Evolutionary conservation across 1,139 yeast genomes (phyloP), one percentile per base, ranked within the genome.

Genomic region (Yamadazyma spencermartinsiae): DNA sequence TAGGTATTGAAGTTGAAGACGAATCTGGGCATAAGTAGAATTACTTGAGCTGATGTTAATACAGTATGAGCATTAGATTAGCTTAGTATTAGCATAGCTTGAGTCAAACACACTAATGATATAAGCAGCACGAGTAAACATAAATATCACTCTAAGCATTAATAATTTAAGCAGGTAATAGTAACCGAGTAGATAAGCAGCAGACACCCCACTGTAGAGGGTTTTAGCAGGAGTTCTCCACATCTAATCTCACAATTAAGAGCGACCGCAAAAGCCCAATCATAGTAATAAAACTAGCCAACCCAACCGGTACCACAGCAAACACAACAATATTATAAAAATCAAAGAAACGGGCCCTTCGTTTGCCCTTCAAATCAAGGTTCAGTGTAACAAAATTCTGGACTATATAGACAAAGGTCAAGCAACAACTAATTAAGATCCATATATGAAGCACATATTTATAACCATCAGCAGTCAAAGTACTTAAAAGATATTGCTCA

Each of bases 231-330:
- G 43, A 33, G 17, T 44, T 48, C 37, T 81, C 87, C 13, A 85
- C 72, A 51, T 86, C 95, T 40, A 86, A 65, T 42, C 95, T 73
- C 35, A 88, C 70, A 28, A 89, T 86, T 50, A 89, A 69, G 36
- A 89, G 61, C 38, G 88, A 79, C 45, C 97, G 67, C 21, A 89
- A 64, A 35, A 90, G 64, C 0, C 90, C 94, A 20, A 89, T 69
- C 96, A 90, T 88, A 4, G 98, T 89, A 19, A 90, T 64, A 53
- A 92, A 92, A 52, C 97, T 87, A 3, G 98, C 97, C 44, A 92
- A 55, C 0, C 98, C 98, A 17, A 92, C 90, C 0, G 98, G 98
- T 4, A 92, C 96, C 37, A 92, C 98, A 1, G 98, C 97, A 68
- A 87, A 92, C 1, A 92, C 97, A 1, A 86, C 90, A 35, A 92